Evolutionary conservation across 768 basidiomycete genomes (phyloP).

Genomic region (Lactifluus hygrophoroides): DNA sequence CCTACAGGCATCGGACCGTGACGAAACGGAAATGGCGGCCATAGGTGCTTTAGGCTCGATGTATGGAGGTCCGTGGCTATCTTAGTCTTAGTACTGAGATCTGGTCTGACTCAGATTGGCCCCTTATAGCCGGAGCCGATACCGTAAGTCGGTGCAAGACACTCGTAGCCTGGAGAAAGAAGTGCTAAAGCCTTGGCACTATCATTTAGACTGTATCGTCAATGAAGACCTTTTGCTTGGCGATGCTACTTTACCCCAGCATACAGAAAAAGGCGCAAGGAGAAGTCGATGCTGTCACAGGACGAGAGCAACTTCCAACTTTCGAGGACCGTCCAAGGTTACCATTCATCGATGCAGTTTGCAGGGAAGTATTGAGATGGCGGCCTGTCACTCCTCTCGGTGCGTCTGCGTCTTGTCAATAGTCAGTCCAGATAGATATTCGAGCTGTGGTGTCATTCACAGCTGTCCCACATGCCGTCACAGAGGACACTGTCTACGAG

Average conservation of each 20-base stretch:
- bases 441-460: background rate
- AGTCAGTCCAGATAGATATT: too few species aligned
- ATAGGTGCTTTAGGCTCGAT: background rate
- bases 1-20: background rate
- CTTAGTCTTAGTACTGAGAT: background rate
- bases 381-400: background rate
- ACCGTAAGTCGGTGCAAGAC: background rate
- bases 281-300: conserved; percentile 6
- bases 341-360: background rate
- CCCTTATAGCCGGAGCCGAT: background rate
- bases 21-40: background rate
- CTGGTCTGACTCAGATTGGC: background rate
- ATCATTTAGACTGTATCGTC: background rate
- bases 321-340: conserved; percentile 5
- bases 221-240: background rate
- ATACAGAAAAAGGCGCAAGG: background rate
- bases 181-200: background rate
- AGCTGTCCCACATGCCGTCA: background rate
- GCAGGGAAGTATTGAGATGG: background rate
- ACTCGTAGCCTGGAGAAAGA: background rate
- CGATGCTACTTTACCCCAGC: background rate
- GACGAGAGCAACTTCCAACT: background rate
- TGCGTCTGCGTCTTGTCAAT: background rate
- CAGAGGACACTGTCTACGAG: background rate
- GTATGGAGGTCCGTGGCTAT: background rate